Evolutionary conservation across 176 grass and related monocot genomes (phyloP).

Genomic region (Ampelocalamus luodianensis): DNA sequence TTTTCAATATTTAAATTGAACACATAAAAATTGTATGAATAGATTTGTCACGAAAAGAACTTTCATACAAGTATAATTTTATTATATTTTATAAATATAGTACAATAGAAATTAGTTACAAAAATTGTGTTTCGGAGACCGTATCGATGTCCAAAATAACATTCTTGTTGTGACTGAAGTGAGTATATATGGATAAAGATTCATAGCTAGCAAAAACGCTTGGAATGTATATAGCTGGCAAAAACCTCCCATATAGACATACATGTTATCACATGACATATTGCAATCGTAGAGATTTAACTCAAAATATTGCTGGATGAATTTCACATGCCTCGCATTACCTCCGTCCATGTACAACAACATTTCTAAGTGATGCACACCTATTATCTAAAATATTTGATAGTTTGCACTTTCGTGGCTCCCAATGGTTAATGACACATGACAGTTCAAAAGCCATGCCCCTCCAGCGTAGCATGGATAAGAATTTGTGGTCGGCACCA

Average conservation of each 20-base stretch:
- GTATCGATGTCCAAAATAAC: no score
- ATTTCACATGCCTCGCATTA: not conserved
- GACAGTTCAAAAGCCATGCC: not conserved
- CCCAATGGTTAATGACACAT: not conserved
- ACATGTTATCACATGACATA: not conserved
- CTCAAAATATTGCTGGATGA: not conserved
- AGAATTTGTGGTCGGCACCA: not conserved
- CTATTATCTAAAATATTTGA: not conserved
- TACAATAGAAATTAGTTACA: no score
- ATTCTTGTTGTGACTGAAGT: no score
- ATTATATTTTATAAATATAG: no score
- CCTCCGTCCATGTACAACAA: not conserved
- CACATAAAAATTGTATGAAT: no score
- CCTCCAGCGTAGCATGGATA: not conserved
- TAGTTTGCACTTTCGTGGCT: not conserved
- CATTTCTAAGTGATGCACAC: not conserved
- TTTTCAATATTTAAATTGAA: no score
- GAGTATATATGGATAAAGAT: no score
- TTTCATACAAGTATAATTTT: no score
- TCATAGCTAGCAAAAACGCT: no score
- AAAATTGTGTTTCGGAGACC: no score
- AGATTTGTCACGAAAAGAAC: no score
- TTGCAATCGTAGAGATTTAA: not conserved
- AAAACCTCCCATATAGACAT: not conserved
- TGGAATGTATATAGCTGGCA: not conserved